Evolutionary conservation across 345 rosid species (phyloP).

Genomic region (Balakata baccata): DNA sequence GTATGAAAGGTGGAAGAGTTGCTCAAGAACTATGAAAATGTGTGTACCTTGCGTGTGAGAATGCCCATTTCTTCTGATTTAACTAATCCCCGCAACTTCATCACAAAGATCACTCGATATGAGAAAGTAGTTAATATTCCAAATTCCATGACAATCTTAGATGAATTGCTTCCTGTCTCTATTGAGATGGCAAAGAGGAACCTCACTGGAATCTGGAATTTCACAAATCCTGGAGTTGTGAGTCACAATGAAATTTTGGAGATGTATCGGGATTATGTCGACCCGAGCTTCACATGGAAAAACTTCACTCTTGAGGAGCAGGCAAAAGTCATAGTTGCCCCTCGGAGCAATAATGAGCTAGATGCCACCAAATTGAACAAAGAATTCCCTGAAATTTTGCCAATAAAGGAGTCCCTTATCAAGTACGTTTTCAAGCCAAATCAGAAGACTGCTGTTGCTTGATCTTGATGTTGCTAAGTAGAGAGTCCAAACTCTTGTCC

Average conservation of each 20-base stretch:
- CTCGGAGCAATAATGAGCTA: constrained; percentile 88
- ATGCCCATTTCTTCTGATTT: constrained; percentile 91
- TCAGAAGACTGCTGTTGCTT: constrained; percentile 40
- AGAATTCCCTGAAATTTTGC: constrained; percentile 76
- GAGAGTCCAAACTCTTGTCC: too few species aligned
- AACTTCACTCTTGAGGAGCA: constrained; percentile 89
- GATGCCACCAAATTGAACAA: constrained; percentile 65
- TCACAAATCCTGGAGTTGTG: constrained; percentile 83
- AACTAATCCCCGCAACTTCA: constrained; percentile 79
- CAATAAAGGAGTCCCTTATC: constrained; percentile 77
- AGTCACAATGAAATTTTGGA: constrained; percentile 89
- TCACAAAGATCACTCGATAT: constrained; percentile 72
- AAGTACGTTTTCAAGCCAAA: constrained; percentile 78
- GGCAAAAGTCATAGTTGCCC: constrained; percentile 81
- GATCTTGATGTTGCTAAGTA: constrained; percentile 19
- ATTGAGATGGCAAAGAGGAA: constrained; percentile 94
- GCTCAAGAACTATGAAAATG: constrained; percentile 78
- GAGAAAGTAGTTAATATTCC: constrained; percentile 88
- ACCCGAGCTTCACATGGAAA: constrained; percentile 70
- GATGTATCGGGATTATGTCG: constrained; percentile 68
- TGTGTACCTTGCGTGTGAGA: constrained; percentile 75
- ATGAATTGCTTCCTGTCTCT: constrained; percentile 83
- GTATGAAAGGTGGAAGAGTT: constrained; percentile 63
- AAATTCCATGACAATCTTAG: constrained; percentile 86
- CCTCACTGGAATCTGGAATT: constrained; percentile 87